phyloP scores from a whole-genome alignment of 768 basidiomycete species.

The Mrakia blollopis region DNA sequence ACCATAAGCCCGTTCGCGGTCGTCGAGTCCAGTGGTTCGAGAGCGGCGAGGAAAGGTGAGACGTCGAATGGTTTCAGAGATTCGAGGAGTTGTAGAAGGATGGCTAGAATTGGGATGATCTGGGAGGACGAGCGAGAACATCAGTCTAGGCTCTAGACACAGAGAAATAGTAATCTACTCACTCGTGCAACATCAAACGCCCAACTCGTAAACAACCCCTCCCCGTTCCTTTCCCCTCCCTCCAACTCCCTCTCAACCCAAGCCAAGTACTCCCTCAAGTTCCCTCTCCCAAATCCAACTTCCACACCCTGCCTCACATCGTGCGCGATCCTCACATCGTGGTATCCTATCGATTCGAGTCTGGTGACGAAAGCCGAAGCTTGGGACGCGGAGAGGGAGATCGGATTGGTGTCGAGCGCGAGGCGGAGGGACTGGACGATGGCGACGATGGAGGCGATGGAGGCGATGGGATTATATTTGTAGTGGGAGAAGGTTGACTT shows the following conservation, averaged over 20 bases:
- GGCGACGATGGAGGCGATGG: neutral
- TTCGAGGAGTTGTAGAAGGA: neutral
- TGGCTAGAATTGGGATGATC: conserved; percentile 5
- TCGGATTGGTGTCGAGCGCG: neutral
- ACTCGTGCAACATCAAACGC: neutral
- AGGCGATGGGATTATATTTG: conserved; percentile 1
- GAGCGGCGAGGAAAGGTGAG: neutral
- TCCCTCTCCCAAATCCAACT: neutral
- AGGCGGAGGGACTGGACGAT: neutral
- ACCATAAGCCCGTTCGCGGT: neutral
- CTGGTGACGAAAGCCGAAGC: neutral
- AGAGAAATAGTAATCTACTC: neutral
- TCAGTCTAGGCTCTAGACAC: neutral
- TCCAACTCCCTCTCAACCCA: conserved; percentile 5
- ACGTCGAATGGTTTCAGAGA: neutral
- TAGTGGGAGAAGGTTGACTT: neutral
- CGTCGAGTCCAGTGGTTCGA: neutral
- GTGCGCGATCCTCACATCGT: neutral
- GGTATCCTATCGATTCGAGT: neutral
- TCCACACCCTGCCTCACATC: neutral
- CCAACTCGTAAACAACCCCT: conserved; percentile 3
- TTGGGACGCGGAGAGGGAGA: neutral
- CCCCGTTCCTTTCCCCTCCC: neutral
- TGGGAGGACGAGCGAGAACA: neutral
- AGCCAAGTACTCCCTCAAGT: neutral